phyloP scores from a whole-genome alignment of 1,139 yeast genomes.

The Geotrichum macrosporum region DNA sequence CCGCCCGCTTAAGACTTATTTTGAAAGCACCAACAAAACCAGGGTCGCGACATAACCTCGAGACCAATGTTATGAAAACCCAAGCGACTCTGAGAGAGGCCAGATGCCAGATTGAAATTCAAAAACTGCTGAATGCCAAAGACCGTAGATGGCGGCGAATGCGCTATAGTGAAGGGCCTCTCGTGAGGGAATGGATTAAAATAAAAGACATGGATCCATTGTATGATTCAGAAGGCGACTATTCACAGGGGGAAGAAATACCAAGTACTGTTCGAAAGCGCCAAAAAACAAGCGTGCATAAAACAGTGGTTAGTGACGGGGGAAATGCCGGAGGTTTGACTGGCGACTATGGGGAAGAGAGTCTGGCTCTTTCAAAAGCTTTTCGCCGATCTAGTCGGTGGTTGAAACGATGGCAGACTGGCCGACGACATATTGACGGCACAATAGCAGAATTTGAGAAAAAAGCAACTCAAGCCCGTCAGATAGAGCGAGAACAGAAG shows the following conservation, averaged over 20 bases:
- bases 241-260: neutral
- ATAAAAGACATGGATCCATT: constrained; percentile 35
- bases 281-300: no score
- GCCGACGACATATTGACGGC: no score
- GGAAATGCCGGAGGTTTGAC: neutral
- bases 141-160: constrained; percentile 28
- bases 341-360: constrained; percentile 33
- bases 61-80: constrained; percentile 1
- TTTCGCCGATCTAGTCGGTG: constrained; percentile 30
- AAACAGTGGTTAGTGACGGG: no score
- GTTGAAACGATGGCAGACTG: constrained; percentile 29
- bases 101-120: constrained; percentile 26
- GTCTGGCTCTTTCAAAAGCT: constrained; percentile 26
- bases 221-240: constrained; percentile 32
- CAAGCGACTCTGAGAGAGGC: constrained; percentile 9
- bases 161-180: constrained; percentile 29
- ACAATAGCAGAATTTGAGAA: constrained; percentile 16
- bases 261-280: no score
- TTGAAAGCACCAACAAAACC: constrained; percentile 10
- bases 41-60: neutral
- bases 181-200: constrained; percentile 32
- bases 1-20: constrained; percentile 8
- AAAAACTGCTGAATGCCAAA: constrained; percentile 26
- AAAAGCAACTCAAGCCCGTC: constrained; percentile 14
- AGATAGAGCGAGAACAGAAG: neutral